Conservation (phyloP, 2,329 filamentous ascomycete genomes). For the Fusarium sp. region DNA sequence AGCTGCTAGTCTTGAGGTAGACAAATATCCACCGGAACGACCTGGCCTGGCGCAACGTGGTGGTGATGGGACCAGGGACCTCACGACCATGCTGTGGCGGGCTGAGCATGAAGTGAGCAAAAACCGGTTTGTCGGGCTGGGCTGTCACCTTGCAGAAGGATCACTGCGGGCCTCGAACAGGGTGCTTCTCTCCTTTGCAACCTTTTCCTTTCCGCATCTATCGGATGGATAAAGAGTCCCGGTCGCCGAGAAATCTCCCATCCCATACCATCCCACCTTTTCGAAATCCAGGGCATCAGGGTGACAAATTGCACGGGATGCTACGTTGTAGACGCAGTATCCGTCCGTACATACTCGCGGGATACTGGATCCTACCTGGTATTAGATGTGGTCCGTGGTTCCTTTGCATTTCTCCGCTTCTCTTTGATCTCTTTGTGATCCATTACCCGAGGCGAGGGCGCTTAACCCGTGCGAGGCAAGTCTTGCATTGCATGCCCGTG, state of each 20-base stretch:
- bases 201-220: neutral
- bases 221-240: conserved; percentile 10
- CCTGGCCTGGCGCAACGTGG: conserved; percentile 10
- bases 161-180: conserved; percentile 34
- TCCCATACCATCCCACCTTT: neutral
- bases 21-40: conserved; percentile 19
- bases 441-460: conserved; percentile 4
- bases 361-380: neutral
- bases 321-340: neutral
- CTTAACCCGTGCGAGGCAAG: conserved; percentile 2
- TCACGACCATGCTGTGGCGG: neutral
- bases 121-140: conserved; percentile 37
- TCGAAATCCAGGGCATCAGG: neutral
- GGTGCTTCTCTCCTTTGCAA: neutral
- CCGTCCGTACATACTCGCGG: neutral
- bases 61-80: neutral
- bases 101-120: conserved; percentile 14
- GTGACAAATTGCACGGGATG: neutral
- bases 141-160: conserved; percentile 32
- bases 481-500: conserved; percentile 10
- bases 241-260: conserved; percentile 3
- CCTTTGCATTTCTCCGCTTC: conserved; percentile 10
- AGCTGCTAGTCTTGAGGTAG: neutral
- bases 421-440: conserved; percentile 4
- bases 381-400: conserved; percentile 18